Conservation (phyloP, 2,329 filamentous ascomycete species). For the Zelopaecilomyces penicillatus region DNA sequence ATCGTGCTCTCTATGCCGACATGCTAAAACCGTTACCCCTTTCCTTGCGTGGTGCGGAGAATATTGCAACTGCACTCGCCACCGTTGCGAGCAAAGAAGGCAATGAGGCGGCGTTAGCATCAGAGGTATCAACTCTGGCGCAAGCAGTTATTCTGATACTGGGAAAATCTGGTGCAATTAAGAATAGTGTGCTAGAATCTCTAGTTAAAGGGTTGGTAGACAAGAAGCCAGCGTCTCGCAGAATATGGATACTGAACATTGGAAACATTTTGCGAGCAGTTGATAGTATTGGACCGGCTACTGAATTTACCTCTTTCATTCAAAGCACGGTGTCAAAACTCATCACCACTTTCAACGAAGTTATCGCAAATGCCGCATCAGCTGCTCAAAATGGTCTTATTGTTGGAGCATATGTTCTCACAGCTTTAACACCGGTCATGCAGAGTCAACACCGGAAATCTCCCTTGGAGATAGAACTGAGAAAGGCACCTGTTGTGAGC, state of each 20-base stretch:
- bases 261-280: conserved; percentile 60
- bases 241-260: conserved; percentile 69
- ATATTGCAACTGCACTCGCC: conserved; percentile 59
- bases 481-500: conserved; percentile 56
- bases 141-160: conserved; percentile 57
- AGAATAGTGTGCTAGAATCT: conserved; percentile 59
- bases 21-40: conserved; percentile 61
- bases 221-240: conserved; percentile 70
- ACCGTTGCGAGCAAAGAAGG: conserved; percentile 72
- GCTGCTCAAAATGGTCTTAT: conserved; percentile 78
- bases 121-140: conserved; percentile 65
- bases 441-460: conserved; percentile 48
- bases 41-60: conserved; percentile 53
- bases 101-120: conserved; percentile 72
- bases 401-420: conserved; percentile 66
- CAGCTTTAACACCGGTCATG: conserved; percentile 51
- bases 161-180: conserved; percentile 49
- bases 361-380: conserved; percentile 65
- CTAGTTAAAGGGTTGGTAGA: conserved; percentile 77
- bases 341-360: conserved; percentile 67
- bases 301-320: conserved; percentile 40
- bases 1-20: conserved; percentile 73
- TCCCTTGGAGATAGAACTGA: conserved; percentile 32
- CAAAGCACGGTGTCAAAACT: conserved; percentile 48
- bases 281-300: conserved; percentile 36